Conservation (phyloP, 257 asterid species). For the Solanum microdontum region DNA sequence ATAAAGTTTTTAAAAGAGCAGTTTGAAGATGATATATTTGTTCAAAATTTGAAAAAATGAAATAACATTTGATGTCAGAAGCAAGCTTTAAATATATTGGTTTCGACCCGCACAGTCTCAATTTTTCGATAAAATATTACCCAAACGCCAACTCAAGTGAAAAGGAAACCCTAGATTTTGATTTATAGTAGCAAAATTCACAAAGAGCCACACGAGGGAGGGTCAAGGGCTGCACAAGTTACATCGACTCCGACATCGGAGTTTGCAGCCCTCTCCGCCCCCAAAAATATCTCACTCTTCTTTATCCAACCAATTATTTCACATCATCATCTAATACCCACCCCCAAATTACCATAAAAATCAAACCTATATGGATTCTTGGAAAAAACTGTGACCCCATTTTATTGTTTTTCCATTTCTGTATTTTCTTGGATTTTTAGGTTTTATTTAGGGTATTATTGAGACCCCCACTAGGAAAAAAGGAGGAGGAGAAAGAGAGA, state of each 20-base stretch:
- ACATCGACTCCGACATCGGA: conserved; percentile 24
- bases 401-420: background rate
- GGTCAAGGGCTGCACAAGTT: background rate
- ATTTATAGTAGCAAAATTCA: background rate
- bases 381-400: background rate
- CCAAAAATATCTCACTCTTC: background rate
- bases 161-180: background rate
- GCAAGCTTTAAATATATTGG: background rate
- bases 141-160: background rate
- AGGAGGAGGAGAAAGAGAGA: background rate
- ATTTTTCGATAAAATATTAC: background rate
- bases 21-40: background rate
- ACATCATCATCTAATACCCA: background rate
- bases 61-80: background rate
- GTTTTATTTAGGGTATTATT: background rate
- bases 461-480: background rate
- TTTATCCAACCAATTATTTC: background rate
- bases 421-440: background rate
- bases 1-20: background rate
- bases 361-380: background rate
- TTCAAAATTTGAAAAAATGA: background rate
- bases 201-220: background rate
- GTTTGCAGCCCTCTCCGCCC: conserved; percentile 16
- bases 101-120: background rate
- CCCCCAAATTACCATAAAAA: background rate